phyloP scores from a whole-genome alignment of 2,329 filamentous ascomycete genomes.

The Thielaviopsis populi region DNA sequence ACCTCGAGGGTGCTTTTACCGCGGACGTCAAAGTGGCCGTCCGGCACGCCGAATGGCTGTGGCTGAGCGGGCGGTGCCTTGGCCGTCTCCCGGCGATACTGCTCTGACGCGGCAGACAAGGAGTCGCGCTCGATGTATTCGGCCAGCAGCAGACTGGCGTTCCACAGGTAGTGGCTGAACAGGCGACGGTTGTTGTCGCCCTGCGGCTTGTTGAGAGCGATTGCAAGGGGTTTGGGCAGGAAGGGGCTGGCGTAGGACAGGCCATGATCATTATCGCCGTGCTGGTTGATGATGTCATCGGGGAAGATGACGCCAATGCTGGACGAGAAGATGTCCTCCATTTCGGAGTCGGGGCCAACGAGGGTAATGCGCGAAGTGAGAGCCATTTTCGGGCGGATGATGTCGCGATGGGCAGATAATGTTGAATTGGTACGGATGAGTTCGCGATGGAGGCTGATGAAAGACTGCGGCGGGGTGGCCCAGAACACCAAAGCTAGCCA shows the following conservation, averaged over 20 bases:
- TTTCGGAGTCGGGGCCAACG: conserved; percentile 26
- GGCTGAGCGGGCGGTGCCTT: not conserved
- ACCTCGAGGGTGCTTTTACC: conserved; percentile 45
- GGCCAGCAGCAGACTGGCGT: conserved; percentile 42
- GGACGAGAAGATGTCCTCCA: conserved; percentile 46
- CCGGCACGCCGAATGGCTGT: conserved; percentile 15
- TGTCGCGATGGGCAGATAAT: not conserved
- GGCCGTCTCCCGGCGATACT: not conserved
- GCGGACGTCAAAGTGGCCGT: conserved; percentile 31
- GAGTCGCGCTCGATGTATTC: conserved; percentile 40
- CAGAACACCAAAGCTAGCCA: not conserved
- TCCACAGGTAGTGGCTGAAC: conserved; percentile 63
- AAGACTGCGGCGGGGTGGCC: no score
- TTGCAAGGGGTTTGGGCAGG: conserved; percentile 30
- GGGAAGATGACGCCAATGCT: conserved; percentile 51
- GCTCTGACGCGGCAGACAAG: conserved; percentile 20
- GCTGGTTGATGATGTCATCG: conserved; percentile 50
- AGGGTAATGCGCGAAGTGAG: conserved; percentile 27
- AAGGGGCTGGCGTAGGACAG: conserved; percentile 44
- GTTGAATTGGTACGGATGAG: not conserved
- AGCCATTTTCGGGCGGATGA: conserved; percentile 27
- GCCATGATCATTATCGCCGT: conserved; percentile 45
- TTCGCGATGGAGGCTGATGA: no score
- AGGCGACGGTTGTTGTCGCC: conserved; percentile 41
- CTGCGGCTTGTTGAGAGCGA: conserved; percentile 34